Conservation (phyloP, 176 grass and related monocot species). For the Ensete ventricosum region DNA sequence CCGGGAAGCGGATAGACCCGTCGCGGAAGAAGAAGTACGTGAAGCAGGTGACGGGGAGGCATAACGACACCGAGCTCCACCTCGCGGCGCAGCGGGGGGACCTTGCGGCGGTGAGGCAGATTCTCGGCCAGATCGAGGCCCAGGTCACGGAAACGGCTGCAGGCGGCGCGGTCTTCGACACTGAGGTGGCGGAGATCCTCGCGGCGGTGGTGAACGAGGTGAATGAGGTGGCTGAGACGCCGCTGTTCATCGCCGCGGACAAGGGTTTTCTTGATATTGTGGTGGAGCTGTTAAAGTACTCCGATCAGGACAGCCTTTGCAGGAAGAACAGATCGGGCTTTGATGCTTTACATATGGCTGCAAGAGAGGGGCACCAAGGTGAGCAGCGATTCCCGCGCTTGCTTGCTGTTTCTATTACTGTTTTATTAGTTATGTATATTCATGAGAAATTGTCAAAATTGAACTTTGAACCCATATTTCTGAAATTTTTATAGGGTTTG, state of each 20-base stretch:
- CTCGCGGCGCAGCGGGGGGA: slow-evolving; percentile 11
- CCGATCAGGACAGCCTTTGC: neutral
- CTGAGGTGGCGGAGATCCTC: slow-evolving; percentile 3
- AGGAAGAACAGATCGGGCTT: slow-evolving; percentile 6
- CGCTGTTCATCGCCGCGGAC: slow-evolving; percentile 8
- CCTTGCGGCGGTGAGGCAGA: slow-evolving; percentile 11
- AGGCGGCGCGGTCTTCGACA: neutral
- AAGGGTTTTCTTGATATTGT: slow-evolving; percentile 11
- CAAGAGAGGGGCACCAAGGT: slow-evolving; percentile 12
- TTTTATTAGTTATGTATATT: too few relatives aligned
- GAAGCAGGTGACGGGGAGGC: slow-evolving; percentile 5
- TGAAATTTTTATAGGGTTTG: too few relatives aligned
- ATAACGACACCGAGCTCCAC: slow-evolving; percentile 14
- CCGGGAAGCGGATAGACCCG: slow-evolving; percentile 12
- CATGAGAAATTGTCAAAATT: neutral
- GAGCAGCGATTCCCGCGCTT: neutral
- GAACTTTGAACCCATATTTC: neutral
- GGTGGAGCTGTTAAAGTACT: slow-evolving; percentile 12
- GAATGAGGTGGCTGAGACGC: slow-evolving; percentile 3
- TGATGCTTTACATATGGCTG: slow-evolving; percentile 14
- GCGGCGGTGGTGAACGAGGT: neutral
- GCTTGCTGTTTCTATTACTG: too few relatives aligned
- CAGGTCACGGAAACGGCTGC: neutral
- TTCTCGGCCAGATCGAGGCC: neutral
- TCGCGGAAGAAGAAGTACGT: slow-evolving; percentile 3